These are phyloP conservation scores for Filobasidium uniguttulatum DNA, from an alignment of 1,284 basidiomycete genomes.

Conservation along the genomic window DNA sequence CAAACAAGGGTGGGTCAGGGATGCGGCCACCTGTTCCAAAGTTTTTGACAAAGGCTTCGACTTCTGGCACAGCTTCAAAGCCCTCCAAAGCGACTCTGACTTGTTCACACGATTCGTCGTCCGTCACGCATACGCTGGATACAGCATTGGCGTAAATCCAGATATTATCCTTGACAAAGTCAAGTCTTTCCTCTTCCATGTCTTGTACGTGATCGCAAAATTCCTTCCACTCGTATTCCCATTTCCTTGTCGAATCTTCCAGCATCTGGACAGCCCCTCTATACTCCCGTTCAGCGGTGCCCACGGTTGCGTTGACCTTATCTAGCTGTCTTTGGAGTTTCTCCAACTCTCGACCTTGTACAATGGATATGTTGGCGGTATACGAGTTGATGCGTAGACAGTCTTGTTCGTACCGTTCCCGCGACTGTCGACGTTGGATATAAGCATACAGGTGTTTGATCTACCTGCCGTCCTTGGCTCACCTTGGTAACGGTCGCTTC, in stretches of 20 bases:
- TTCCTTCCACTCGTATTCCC: conserved; percentile 87
- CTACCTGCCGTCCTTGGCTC: conserved; percentile 6
- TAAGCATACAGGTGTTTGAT: background rate
- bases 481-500: conserved; percentile 66
- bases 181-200: conserved; percentile 82
- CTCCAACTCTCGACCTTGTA: conserved; percentile 88
- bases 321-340: conserved; percentile 79
- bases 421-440: conserved; percentile 46
- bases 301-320: conserved; percentile 75
- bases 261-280: conserved; percentile 70
- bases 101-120: conserved; percentile 92
- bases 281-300: conserved; percentile 80
- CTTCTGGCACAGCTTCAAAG: conserved; percentile 66
- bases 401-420: conserved; percentile 87
- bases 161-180: conserved; percentile 85
- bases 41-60: conserved; percentile 68
- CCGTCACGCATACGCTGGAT: conserved; percentile 85
- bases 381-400: conserved; percentile 91
- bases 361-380: conserved; percentile 80
- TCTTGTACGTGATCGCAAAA: conserved; percentile 93
- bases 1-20: conserved; percentile 65
- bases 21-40: conserved; percentile 74
- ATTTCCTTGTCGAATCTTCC: conserved; percentile 65
- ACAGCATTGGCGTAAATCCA: conserved; percentile 95
- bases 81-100: conserved; percentile 67